These are phyloP conservation scores for Senna tora DNA, from an alignment of 306 rosid genomes.

Conservation along the genomic window DNA sequence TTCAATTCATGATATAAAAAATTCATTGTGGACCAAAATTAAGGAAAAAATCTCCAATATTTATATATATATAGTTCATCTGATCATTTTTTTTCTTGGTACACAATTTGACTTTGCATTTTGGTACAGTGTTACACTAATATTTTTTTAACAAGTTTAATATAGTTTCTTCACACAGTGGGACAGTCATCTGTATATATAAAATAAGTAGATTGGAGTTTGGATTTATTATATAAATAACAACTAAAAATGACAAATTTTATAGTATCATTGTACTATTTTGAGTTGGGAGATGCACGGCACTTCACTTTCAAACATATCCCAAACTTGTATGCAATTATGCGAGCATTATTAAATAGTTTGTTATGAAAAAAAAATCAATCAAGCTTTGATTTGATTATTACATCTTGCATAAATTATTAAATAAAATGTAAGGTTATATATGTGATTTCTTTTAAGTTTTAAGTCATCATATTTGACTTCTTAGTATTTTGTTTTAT, in stretches of 20 bases:
- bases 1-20: neutral
- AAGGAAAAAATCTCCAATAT: neutral
- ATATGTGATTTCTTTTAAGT: too few relatives aligned
- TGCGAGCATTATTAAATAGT: neutral
- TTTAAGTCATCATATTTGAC: too few relatives aligned
- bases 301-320: conserved; percentile 32
- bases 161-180: neutral
- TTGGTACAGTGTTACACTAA: neutral
- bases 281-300: conserved; percentile 33
- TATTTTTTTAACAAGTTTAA: neutral
- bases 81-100: neutral
- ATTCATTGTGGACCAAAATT: neutral
- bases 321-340: conserved; percentile 2
- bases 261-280: neutral
- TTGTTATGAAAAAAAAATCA: neutral
- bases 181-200: conserved; percentile 7
- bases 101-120: neutral
- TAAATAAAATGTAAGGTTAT: neutral
- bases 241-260: neutral
- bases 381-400: neutral
- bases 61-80: too few relatives aligned
- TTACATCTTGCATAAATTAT: neutral
- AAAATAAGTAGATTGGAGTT: neutral
- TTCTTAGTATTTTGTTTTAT: too few relatives aligned
- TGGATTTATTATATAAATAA: neutral